Conservation (phyloP, 306 rosid genomes). For the Oxytropis ochrocephala region DNA sequence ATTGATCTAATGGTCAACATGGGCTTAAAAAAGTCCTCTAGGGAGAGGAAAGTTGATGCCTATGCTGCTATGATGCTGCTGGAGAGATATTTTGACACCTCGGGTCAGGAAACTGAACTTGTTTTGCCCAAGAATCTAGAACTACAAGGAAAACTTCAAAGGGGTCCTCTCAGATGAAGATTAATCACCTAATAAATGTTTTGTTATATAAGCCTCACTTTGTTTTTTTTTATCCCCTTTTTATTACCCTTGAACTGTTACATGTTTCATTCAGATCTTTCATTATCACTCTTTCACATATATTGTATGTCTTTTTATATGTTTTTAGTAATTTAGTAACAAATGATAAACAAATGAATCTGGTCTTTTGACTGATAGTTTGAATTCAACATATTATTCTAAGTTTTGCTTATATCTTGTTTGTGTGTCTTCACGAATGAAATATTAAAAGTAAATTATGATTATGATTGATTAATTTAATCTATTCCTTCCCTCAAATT, state of each 20-base stretch:
- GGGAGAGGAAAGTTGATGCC: conserved; percentile 32
- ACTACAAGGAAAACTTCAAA: conserved; percentile 52
- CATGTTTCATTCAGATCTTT: background rate
- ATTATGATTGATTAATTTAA: background rate
- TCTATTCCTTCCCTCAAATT: background rate
- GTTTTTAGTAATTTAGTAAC: no score
- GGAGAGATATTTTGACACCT: conserved; percentile 70
- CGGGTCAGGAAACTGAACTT: conserved; percentile 67
- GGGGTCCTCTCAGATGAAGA: conserved; percentile 52
- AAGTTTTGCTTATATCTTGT: no score
- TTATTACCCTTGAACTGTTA: background rate
- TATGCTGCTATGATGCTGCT: conserved; percentile 62
- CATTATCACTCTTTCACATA: background rate
- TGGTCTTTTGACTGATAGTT: background rate
- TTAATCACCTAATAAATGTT: background rate
- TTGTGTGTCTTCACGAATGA: no score
- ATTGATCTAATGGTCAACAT: conserved; percentile 54
- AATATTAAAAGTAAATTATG: background rate
- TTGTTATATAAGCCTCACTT: background rate
- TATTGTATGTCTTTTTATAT: background rate
- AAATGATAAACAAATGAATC: background rate
- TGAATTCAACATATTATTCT: conserved; percentile 9
- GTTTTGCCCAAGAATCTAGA: conserved; percentile 60
- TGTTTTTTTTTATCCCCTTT: background rate
- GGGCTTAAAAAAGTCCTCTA: conserved; percentile 33